Percentiles rank a stretch among this genome's conserved stretches.
phyloP scores from a whole-genome alignment of 116 monocot species.

The Phalaenopsis hybrid region DNA sequence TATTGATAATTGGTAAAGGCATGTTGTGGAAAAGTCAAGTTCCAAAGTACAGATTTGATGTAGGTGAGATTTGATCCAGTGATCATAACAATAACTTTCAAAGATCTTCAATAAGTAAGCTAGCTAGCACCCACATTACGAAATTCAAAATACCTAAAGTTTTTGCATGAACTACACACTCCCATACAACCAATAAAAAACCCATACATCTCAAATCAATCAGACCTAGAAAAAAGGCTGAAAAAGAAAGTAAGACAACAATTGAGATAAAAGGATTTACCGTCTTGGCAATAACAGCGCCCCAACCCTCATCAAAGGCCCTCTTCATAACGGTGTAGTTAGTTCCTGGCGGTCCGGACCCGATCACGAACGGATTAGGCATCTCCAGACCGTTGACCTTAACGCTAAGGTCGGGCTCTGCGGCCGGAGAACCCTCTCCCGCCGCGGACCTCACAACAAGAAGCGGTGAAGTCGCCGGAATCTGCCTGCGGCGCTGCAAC shows the following conservation, averaged over 20 bases:
- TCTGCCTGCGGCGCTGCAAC: not conserved
- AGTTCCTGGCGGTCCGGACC: slow-evolving; percentile 58
- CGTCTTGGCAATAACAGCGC: slow-evolving; percentile 58
- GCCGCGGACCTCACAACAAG: slow-evolving; percentile 16
- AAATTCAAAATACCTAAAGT: not conserved
- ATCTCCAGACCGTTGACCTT: slow-evolving; percentile 55
- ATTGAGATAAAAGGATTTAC: slow-evolving; percentile 13
- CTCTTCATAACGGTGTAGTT: slow-evolving; percentile 65
- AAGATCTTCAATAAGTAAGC: too few species aligned
- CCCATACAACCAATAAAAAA: not conserved
- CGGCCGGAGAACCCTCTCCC: not conserved
- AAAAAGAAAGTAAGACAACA: not conserved
- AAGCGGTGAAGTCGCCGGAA: slow-evolving; percentile 5
- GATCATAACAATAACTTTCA: too few species aligned
- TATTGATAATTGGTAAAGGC: too few species aligned
- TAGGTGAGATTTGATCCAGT: too few species aligned
- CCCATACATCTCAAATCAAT: not conserved
- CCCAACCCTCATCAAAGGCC: slow-evolving; percentile 67
- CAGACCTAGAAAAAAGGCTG: not conserved
- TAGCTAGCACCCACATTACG: too few species aligned
- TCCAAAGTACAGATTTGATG: too few species aligned
- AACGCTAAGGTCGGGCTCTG: slow-evolving; percentile 49
- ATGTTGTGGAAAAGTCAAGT: too few species aligned
- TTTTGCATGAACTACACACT: not conserved
- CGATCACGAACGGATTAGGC: slow-evolving; percentile 69